These are phyloP conservation scores for Ophiobolus disseminans DNA, from an alignment of 2,329 filamentous ascomycete species.

Conservation along the genomic window DNA sequence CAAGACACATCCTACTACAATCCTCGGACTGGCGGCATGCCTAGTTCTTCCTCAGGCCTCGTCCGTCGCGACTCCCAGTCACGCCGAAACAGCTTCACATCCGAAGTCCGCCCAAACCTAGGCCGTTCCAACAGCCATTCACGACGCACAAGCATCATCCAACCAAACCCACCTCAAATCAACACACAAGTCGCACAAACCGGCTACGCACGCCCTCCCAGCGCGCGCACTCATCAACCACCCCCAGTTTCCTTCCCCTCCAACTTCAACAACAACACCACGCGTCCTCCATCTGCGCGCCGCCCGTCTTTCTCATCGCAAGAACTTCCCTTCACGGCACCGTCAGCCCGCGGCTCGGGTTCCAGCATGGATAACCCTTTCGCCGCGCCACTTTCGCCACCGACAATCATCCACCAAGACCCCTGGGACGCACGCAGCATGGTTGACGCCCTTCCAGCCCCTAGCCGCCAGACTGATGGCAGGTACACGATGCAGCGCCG, in stretches of 20 bases:
- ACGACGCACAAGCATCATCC: slow-evolving; percentile 32
- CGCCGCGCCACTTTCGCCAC: slow-evolving; percentile 11
- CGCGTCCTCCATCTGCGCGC: slow-evolving; percentile 29
- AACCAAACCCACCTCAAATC: slow-evolving; percentile 25
- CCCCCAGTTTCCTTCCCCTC: slow-evolving; percentile 27
- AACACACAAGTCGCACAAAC: slow-evolving; percentile 18
- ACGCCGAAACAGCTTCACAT: slow-evolving; percentile 31
- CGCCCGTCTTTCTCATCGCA: slow-evolving; percentile 23
- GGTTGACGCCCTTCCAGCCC: slow-evolving; percentile 24
- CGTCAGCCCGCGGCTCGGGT: slow-evolving; percentile 12
- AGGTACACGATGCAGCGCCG: slow-evolving; percentile 20
- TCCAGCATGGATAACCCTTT: slow-evolving; percentile 23
- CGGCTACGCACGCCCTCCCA: slow-evolving; percentile 25
- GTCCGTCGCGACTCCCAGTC: slow-evolving; percentile 23
- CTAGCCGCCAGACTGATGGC: slow-evolving; percentile 9
- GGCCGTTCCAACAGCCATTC: slow-evolving; percentile 25
- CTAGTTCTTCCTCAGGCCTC: slow-evolving; percentile 10
- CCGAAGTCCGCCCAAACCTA: slow-evolving; percentile 17
- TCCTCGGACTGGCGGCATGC: slow-evolving; percentile 24
- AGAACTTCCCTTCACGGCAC: slow-evolving; percentile 29
- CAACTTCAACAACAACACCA: slow-evolving; percentile 23
- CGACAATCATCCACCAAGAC: slow-evolving; percentile 9
- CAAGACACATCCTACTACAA: slow-evolving; percentile 32
- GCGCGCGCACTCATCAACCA: slow-evolving; percentile 22
- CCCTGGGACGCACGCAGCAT: slow-evolving; percentile 36